Percentiles rank a stretch among this genome's conserved stretches.
These are phyloP conservation scores for Protomyces pachydermus DNA, from an alignment of 1,139 yeast genomes.

Conservation along the genomic window DNA sequence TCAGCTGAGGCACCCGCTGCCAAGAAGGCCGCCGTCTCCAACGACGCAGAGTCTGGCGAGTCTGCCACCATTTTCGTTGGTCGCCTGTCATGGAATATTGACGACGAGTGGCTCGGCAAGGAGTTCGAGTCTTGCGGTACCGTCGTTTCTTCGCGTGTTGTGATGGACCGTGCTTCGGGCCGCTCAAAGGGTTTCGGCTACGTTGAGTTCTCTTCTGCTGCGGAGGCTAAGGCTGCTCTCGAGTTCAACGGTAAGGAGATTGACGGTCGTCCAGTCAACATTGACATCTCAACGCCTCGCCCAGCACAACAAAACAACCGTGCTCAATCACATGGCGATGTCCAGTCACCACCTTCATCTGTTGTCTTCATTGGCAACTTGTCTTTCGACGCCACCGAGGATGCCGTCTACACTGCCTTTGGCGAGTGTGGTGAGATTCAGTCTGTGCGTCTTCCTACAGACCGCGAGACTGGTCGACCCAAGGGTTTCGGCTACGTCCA, in stretches of 20 bases:
- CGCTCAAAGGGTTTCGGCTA: slow-evolving; percentile 91
- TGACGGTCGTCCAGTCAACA: slow-evolving; percentile 93
- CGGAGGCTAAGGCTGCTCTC: slow-evolving; percentile 83
- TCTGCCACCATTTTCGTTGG: slow-evolving; percentile 93
- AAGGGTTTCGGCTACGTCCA: slow-evolving; percentile 99
- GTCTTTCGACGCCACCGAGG: slow-evolving; percentile 83
- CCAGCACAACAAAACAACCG: slow-evolving; percentile 63
- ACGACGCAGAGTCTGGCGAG: slow-evolving; percentile 29
- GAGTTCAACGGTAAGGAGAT: slow-evolving; percentile 84
- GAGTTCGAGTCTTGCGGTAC: slow-evolving; percentile 84
- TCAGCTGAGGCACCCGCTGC: slow-evolving; percentile 38
- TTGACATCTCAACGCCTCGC: slow-evolving; percentile 83
- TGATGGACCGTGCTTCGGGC: slow-evolving; percentile 86
- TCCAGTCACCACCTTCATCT: slow-evolving; percentile 86
- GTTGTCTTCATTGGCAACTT: slow-evolving; percentile 94
- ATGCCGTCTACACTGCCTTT: slow-evolving; percentile 64
- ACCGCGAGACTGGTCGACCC: slow-evolving; percentile 97
- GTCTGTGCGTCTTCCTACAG: slow-evolving; percentile 92
- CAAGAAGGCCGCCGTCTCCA: slow-evolving; percentile 29
- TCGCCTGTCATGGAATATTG: slow-evolving; percentile 94
- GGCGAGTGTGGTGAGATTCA: slow-evolving; percentile 73
- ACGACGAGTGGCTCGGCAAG: slow-evolving; percentile 83
- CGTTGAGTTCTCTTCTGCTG: slow-evolving; percentile 78
- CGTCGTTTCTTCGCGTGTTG: slow-evolving; percentile 82
- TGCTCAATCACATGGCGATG: slow-evolving; percentile 84